These are phyloP conservation scores for Alternaria ventricosa DNA, from an alignment of 2,329 filamentous ascomycete genomes.

Conservation along the genomic window DNA sequence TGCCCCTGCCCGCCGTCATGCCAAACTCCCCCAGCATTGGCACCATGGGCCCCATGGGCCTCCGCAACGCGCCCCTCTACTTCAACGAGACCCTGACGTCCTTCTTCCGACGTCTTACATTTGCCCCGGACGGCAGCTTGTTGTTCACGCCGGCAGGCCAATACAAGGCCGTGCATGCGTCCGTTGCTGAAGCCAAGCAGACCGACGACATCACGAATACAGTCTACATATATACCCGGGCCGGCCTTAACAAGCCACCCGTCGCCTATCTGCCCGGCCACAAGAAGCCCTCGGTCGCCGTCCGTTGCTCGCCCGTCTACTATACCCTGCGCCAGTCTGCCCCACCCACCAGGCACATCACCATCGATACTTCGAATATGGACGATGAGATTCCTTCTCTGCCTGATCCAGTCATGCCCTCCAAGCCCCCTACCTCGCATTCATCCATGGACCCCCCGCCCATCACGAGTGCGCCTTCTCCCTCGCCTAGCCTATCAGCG, in stretches of 20 bases:
- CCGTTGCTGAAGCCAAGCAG: constrained; percentile 72
- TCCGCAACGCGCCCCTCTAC: constrained; percentile 88
- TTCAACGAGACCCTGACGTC: constrained; percentile 96
- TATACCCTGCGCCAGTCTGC: constrained; percentile 76
- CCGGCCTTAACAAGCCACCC: constrained; percentile 94
- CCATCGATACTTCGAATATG: constrained; percentile 87
- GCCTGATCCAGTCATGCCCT: constrained; percentile 75
- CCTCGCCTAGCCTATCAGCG: constrained; percentile 57
- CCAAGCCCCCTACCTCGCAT: constrained; percentile 63
- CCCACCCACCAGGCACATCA: constrained; percentile 83
- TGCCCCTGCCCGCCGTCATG: constrained; percentile 95
- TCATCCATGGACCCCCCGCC: constrained; percentile 86
- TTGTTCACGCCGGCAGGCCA: constrained; percentile 94
- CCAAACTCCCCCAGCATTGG: constrained; percentile 86
- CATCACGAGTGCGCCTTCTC: constrained; percentile 62
- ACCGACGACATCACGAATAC: constrained; percentile 92
- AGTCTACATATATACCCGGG: constrained; percentile 96
- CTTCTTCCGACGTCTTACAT: constrained; percentile 92
- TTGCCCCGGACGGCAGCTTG: constrained; percentile 92
- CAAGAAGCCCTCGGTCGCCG: constrained; percentile 96
- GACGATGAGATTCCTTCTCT: constrained; percentile 84
- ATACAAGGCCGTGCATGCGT: constrained; percentile 80
- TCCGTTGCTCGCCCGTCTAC: constrained; percentile 89
- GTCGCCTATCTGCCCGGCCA: constrained; percentile 94
- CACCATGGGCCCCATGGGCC: constrained; percentile 50